Percentiles rank a stretch among this genome's conserved stretches.
Evolutionary conservation across 1,139 yeast genomes (phyloP).

Genomic region (Nakaseomyces kungkrabaensis): DNA sequence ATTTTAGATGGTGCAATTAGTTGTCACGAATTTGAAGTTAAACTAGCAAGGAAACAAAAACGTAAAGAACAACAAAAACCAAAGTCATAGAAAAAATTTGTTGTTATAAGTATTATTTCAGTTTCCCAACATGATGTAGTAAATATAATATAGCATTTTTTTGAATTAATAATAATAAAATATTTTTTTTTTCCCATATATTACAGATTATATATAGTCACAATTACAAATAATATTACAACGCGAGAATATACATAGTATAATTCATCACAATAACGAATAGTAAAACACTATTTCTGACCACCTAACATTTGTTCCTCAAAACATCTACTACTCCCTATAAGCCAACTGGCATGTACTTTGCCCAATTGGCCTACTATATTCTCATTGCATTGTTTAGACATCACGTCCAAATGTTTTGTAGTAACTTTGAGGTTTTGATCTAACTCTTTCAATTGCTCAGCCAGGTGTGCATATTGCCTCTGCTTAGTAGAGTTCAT

Average conservation of each 20-base stretch:
- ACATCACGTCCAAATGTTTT: constrained; percentile 22
- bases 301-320: constrained; percentile 21
- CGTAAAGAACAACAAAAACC: constrained; percentile 33
- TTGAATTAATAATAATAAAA: no score
- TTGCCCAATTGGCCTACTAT: constrained; percentile 28
- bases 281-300: not conserved
- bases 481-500: constrained; percentile 23
- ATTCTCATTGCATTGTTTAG: constrained; percentile 24
- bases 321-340: constrained; percentile 25
- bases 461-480: constrained; percentile 26
- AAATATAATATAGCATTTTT: not conserved
- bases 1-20: constrained; percentile 54
- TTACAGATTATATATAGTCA: no score
- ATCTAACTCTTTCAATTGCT: constrained; percentile 22
- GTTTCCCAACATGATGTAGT: no score
- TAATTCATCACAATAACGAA: no score
- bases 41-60: constrained; percentile 63
- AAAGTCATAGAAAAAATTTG: not conserved
- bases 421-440: constrained; percentile 21
- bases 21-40: constrained; percentile 86
- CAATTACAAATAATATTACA: not conserved
- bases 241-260: not conserved
- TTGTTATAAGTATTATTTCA: no score
- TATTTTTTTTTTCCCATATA: no score
- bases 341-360: constrained; percentile 26